Evolutionary conservation across 139 green algal species (phyloP), one percentile per base, ranked within the genome.

Genomic region (Chlorella sorokiniana): DNA sequence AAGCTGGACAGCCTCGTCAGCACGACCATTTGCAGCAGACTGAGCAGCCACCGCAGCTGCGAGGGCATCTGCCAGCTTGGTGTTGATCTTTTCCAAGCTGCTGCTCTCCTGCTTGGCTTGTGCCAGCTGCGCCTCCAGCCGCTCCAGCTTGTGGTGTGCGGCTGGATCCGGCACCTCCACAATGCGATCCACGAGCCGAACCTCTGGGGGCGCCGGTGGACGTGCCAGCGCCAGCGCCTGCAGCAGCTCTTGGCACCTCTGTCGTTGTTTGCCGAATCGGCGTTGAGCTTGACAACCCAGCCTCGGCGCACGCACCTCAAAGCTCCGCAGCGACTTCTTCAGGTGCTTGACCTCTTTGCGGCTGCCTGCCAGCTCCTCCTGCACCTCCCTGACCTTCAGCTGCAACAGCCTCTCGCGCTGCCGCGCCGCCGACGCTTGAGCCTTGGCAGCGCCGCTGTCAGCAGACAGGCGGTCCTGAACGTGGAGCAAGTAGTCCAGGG

Each of bases 401-500:
- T 79, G 69, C 41, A 75, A 48, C 38, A 78, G 20, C 35, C 54
- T 31, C 27, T n/a, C 54, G 1, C 42, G 51, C 4, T 54, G 62
- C 7, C 52, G 52, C 14, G 27, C 35, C 29, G 23, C 33, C 10
- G 14, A 70, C 35, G 54, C 25, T 56, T 85, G 51, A 45, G 23
- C n/a, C 81, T 81, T 71, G 51, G 64, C 40, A 29, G 35, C 27
- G 62, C 42, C 37, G 37, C 31, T 61, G 27, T 85, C 81, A 22
- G 59, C 56, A 35, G 81, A 59, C 9, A 96, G 84, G 69, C 87
- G 89, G 69, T 95, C 89, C 79, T 96, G 93, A 14, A 96, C 91
- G 56, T 96, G 91, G 56, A 96, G 89, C 82, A 96, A 83, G 76
- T 96, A 96, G 83, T 95, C 89, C 11, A 93, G 77, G 29, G 91